Evolutionary conservation across 495 filamentous ascomycete genomes (phyloP), one percentile per base, ranked within the genome.

Genomic region (Jackrogersella minutella): DNA sequence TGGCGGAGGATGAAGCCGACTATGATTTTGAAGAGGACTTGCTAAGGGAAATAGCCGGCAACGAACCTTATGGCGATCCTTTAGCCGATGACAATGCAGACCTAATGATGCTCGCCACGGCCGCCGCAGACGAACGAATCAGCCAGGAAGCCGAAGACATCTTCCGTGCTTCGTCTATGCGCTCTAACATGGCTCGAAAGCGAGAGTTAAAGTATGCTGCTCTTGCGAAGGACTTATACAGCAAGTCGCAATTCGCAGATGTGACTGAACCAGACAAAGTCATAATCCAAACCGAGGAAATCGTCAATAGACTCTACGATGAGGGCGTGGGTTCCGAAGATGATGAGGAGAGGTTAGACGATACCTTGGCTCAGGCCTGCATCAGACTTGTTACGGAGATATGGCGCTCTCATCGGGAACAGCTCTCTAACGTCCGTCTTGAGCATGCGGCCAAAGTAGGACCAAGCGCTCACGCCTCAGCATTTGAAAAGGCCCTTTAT

Each of bases 401-500:
- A 3, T 93, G 91, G 91, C 78, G 80, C 50, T 73, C 74, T 9
- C 79, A 83, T 53, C 74, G 84, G 44, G 76, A 80, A 50, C 77
- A 74, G 31, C 70, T 81, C 30, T 78, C 82, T 11, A 77, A 74
- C 21, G 73, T 77, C 49, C 69, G 80, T n/a, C 80, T 83, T 52
- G 84, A 86, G 47, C 81, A 86, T 54, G 76, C 76, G 11, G 78
- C 79, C 2, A 83, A 82, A 51, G 87, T 92, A 71, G 90, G 90
- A 1, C 90, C 90, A 24, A 84, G 83, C 3, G 80, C 86, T 31
- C 68, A 82, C 43, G 84, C 86, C 9, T 77, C 85, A 2, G 69
- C 80, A 14, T 80, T 92, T 30, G 83, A 84, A 40, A 93, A 93
- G 71, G 91, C 93, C 10, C 85, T 84, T 59, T 95, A 88, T 70